Conservation (phyloP, 2,329 filamentous ascomycete genomes). For the Sporothrix euskadiensis region DNA sequence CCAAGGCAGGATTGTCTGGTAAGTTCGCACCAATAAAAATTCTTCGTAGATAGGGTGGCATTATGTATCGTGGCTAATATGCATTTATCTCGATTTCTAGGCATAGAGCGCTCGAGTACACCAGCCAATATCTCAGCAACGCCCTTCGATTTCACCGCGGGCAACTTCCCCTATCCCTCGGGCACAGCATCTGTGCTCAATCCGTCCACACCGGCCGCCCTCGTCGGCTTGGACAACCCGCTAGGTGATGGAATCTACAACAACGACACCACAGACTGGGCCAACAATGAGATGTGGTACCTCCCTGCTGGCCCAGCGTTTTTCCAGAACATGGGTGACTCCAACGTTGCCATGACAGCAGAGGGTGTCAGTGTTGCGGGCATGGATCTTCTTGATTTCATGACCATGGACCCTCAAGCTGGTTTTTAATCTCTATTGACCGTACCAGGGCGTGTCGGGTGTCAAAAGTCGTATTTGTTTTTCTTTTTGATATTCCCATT, state of each 20-base stretch:
- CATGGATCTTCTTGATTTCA: constrained; percentile 66
- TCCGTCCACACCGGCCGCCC: constrained; percentile 49
- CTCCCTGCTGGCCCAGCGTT: constrained; percentile 63
- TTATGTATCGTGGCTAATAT: not conserved
- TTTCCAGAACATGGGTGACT: constrained; percentile 64
- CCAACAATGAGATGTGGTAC: constrained; percentile 66
- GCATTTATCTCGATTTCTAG: not conserved
- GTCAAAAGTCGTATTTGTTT: not conserved
- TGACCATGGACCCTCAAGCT: constrained; percentile 50
- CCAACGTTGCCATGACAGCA: constrained; percentile 64
- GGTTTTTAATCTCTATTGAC: not conserved
- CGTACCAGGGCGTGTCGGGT: too few species aligned
- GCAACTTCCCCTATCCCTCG: constrained; percentile 56
- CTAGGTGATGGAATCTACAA: constrained; percentile 46
- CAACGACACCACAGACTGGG: constrained; percentile 53
- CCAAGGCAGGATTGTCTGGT: not conserved
- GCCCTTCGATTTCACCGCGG: constrained; percentile 58
- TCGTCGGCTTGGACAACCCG: constrained; percentile 37
- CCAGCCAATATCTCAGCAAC: constrained; percentile 62
- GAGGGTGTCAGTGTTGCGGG: constrained; percentile 68
- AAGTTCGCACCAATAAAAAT: not conserved
- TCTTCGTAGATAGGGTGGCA: not conserved
- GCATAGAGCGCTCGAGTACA: constrained; percentile 44
- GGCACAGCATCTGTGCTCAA: constrained; percentile 52
- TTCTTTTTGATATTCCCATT: not conserved